Percentiles rank a stretch among this genome's conserved stretches.
phyloP scores from a whole-genome alignment of 345 rosid genomes.

The Citrus maxima region DNA sequence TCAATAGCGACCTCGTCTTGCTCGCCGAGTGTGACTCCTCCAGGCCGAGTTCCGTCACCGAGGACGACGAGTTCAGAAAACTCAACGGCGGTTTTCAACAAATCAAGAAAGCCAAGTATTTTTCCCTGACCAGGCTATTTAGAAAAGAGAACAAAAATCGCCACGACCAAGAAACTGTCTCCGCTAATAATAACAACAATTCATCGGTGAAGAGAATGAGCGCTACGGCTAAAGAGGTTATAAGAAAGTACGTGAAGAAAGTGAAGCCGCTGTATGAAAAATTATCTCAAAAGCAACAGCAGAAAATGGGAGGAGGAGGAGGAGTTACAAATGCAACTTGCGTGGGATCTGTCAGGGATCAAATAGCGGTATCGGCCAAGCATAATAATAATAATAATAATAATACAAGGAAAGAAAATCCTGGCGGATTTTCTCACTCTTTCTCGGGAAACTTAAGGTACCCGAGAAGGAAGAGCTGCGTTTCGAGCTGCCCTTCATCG shows the following conservation, averaged over 20 bases:
- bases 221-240: conserved; percentile 72
- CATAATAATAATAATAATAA: background rate
- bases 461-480: conserved; percentile 59
- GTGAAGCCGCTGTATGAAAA: conserved; percentile 94
- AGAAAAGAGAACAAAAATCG: conserved; percentile 56
- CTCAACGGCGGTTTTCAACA: conserved; percentile 18
- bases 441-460: conserved; percentile 87
- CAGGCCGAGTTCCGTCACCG: conserved; percentile 80
- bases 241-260: conserved; percentile 80
- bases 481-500: conserved; percentile 85
- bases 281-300: conserved; percentile 61
- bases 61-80: conserved; percentile 58
- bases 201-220: conserved; percentile 76
- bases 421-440: conserved; percentile 46
- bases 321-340: too few relatives aligned
- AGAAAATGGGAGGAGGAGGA: conserved; percentile 24
- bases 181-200: background rate
- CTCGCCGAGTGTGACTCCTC: conserved; percentile 65
- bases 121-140: conserved; percentile 75
- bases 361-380: conserved; percentile 3
- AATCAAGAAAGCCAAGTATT: conserved; percentile 52
- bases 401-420: conserved; percentile 25
- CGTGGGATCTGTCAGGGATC: conserved; percentile 26
- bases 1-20: conserved; percentile 44
- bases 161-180: background rate